These are phyloP conservation scores for Xylaria curta DNA, from an alignment of 495 filamentous ascomycete species.

Conservation along the genomic window DNA sequence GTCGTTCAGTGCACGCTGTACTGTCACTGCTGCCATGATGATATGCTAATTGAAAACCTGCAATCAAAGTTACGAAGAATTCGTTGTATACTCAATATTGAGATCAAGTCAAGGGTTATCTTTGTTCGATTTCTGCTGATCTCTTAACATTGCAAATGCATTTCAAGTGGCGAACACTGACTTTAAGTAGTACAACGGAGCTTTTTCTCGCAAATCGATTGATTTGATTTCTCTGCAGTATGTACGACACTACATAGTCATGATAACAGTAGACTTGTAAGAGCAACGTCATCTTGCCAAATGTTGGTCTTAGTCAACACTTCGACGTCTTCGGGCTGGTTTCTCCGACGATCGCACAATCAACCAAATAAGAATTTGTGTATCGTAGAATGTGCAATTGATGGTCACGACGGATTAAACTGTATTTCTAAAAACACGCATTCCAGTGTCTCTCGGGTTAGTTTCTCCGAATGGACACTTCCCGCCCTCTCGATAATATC, in stretches of 20 bases:
- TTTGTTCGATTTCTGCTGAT: neutral
- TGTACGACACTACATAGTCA: neutral
- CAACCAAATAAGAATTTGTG: too few species aligned
- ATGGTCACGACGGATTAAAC: too few species aligned
- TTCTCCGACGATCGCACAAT: too few species aligned
- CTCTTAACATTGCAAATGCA: neutral
- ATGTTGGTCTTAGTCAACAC: neutral
- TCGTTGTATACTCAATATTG: too few species aligned
- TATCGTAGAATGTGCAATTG: too few species aligned
- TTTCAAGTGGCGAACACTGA: neutral
- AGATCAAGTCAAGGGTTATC: too few species aligned
- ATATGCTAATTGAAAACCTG: neutral
- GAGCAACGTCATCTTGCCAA: neutral
- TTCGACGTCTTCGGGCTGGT: neutral
- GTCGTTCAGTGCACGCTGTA: neutral
- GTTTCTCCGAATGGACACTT: neutral
- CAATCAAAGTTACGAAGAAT: neutral
- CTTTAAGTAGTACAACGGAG: neutral
- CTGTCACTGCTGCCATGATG: neutral
- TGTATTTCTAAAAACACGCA: too few species aligned
- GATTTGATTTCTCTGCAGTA: neutral
- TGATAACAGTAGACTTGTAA: neutral
- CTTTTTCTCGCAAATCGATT: neutral
- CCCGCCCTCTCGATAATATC: neutral
- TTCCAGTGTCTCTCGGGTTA: neutral